A percentile compares a stretch with the other conserved stretches of the same genome.
phyloP scores from a whole-genome alignment of 352 stramenopile genomes.

The Phytophthora agathidicida region DNA sequence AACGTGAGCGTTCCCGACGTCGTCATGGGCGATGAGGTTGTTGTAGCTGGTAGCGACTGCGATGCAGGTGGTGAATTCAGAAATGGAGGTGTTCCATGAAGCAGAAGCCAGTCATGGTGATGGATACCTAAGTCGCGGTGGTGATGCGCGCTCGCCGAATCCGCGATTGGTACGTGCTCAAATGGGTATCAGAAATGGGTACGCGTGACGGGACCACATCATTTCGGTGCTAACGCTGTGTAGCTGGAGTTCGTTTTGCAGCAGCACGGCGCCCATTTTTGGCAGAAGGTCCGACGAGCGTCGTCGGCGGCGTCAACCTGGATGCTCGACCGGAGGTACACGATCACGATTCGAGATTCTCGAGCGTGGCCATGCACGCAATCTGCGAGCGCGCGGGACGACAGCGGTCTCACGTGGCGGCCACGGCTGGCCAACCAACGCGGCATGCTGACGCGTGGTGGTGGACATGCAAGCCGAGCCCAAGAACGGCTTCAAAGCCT shows the following conservation, averaged over 20 bases:
- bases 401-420: no score
- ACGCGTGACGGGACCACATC: no score
- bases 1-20: conserved; percentile 33
- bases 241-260: no score
- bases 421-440: background rate
- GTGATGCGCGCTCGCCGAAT: background rate
- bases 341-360: no score
- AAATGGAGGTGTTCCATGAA: conserved; percentile 21
- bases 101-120: conserved; percentile 8
- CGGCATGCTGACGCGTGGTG: background rate
- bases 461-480: no score
- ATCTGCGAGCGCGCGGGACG: no score
- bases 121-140: conserved; percentile 4
- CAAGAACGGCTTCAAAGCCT: background rate
- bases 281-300: conserved; percentile 2
- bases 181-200: background rate
- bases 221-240: no score
- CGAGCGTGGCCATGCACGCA: no score
- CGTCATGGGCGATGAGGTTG: conserved; percentile 16
- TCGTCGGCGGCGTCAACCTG: conserved; percentile 16
- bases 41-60: conserved; percentile 5
- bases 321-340: no score
- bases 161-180: background rate
- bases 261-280: no score
- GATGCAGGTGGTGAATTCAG: conserved; percentile 21